These are phyloP conservation scores for Acacia pycnantha DNA, from an alignment of 331 rosid genomes.

Conservation along the genomic window DNA sequence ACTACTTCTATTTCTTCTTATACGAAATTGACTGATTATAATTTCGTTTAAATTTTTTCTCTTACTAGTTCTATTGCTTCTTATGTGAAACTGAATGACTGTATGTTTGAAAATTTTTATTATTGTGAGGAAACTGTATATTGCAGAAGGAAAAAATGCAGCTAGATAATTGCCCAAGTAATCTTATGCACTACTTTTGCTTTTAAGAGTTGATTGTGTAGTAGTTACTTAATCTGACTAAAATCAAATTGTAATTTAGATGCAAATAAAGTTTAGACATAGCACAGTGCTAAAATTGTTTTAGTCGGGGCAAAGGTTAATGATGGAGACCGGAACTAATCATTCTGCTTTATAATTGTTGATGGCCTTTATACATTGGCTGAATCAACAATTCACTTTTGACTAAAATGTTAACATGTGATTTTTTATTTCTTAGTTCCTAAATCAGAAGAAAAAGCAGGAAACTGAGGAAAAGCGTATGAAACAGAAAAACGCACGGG, in stretches of 20 bases:
- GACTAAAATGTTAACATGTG: slow-evolving; percentile 3
- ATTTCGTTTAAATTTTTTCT: background rate
- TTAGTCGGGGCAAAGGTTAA: background rate
- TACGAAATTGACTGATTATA: background rate
- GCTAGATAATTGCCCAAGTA: slow-evolving; percentile 18
- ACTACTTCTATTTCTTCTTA: slow-evolving; percentile 3
- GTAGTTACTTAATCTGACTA: background rate
- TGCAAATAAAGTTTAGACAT: background rate
- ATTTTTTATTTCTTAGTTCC: slow-evolving; percentile 49
- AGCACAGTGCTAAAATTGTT: background rate
- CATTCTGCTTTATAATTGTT: slow-evolving; percentile 2
- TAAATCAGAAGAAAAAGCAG: slow-evolving; percentile 75
- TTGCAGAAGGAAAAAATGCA: background rate
- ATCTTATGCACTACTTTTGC: background rate
- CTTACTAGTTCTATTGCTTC: background rate
- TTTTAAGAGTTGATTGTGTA: background rate
- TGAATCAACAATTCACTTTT: background rate
- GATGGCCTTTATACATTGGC: background rate
- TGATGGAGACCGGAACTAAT: background rate
- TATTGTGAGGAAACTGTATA: background rate
- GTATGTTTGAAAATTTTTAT: background rate
- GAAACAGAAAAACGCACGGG: slow-evolving; percentile 79
- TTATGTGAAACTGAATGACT: background rate
- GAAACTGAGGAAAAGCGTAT: slow-evolving; percentile 81
- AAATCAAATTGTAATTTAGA: slow-evolving; percentile 11